Percentiles rank a stretch among this genome's conserved stretches.
These are phyloP conservation scores for Carex kokanica DNA, from an alignment of 176 grass and related monocot species.

Conservation along the genomic window DNA sequence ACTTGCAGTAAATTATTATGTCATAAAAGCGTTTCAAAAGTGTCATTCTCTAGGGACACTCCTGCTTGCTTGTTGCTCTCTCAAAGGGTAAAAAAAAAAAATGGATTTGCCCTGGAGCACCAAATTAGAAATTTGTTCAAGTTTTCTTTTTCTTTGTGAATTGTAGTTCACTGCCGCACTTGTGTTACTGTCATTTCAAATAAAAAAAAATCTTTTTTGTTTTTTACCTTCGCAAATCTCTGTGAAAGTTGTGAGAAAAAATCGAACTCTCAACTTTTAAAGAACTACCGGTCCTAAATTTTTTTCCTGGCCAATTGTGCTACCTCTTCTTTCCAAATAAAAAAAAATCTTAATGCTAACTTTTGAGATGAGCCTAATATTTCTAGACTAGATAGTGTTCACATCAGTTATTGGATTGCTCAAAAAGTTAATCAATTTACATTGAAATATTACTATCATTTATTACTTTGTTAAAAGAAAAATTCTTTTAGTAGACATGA, in stretches of 20 bases:
- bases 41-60: slow-evolving; percentile 3
- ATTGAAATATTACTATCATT: background rate
- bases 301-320: no score
- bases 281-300: no score
- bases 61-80: background rate
- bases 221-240: no score
- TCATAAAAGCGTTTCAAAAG: slow-evolving; percentile 2
- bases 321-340: no score
- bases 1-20: slow-evolving; percentile 23
- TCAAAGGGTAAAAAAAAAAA: slow-evolving; percentile 8
- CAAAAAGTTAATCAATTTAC: background rate
- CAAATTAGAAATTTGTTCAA: background rate
- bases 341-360: no score
- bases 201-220: no score
- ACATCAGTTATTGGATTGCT: background rate
- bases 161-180: background rate
- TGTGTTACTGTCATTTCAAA: background rate
- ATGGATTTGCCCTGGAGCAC: background rate
- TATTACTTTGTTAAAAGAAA: background rate
- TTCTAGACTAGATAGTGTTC: no score
- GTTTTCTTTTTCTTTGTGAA: background rate
- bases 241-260: no score
- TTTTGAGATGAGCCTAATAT: no score
- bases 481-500: background rate
- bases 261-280: no score